These are phyloP conservation scores for Yamadazyma siamensis DNA, from an alignment of 1,139 yeast genomes.

Conservation along the genomic window DNA sequence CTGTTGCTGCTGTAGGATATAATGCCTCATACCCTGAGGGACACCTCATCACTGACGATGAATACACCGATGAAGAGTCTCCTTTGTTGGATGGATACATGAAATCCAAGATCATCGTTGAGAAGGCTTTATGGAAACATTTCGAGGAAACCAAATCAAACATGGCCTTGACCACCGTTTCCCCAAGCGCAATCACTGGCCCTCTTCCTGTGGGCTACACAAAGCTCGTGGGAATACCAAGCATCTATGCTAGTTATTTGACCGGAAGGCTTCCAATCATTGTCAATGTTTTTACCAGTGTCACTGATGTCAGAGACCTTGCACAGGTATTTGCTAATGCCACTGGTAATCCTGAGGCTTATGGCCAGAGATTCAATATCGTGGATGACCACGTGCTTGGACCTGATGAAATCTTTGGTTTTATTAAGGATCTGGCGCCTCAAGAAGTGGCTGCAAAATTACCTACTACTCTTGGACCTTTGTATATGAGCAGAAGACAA, in stretches of 20 bases:
- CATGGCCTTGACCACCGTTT: slow-evolving; percentile 12
- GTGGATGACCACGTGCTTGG: slow-evolving; percentile 3
- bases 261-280: slow-evolving; percentile 1
- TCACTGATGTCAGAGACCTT: slow-evolving; percentile 19
- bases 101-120: slow-evolving; percentile 13
- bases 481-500: not conserved
- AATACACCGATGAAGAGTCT: slow-evolving; percentile 6
- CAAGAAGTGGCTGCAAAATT: slow-evolving; percentile 3
- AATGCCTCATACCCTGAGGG: slow-evolving; percentile 5
- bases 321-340: slow-evolving; percentile 15
- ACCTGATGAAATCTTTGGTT: not conserved
- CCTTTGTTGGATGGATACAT: slow-evolving; percentile 12
- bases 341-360: slow-evolving; percentile 9
- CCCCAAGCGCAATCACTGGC: slow-evolving; percentile 18
- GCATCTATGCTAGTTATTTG: not conserved
- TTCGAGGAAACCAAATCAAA: slow-evolving; percentile 8
- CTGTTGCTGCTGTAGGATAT: slow-evolving; percentile 15
- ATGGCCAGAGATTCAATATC: slow-evolving; percentile 11
- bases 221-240: slow-evolving; percentile 3
- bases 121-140: slow-evolving; percentile 14
- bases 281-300: slow-evolving; percentile 1
- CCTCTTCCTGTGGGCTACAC: slow-evolving; percentile 11
- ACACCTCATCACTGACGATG: slow-evolving; percentile 5
- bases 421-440: slow-evolving; percentile 4
- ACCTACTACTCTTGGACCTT: slow-evolving; percentile 4